Percentiles rank a stretch among this genome's conserved stretches.
Evolutionary conservation across 345 rosid species (phyloP).

Genomic region (Mangifera indica): DNA sequence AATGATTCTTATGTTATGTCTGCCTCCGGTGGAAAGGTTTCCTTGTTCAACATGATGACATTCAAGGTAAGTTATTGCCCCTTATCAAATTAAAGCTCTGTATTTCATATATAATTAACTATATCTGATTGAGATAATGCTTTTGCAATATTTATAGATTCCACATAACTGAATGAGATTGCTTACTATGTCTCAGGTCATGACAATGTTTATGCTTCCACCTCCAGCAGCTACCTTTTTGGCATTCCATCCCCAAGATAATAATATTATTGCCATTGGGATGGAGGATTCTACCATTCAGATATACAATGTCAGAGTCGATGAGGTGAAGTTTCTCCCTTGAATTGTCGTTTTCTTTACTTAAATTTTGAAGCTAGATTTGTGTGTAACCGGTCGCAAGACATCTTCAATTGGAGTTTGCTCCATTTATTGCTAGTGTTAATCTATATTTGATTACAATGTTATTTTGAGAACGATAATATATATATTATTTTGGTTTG

Average conservation of each 20-base stretch:
- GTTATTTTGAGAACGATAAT: background rate
- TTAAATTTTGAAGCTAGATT: background rate
- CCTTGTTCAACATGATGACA: slow-evolving; percentile 88
- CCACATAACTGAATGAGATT: slow-evolving; percentile 10
- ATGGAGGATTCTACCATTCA: slow-evolving; percentile 88
- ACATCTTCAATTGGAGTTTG: background rate
- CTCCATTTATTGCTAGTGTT: background rate
- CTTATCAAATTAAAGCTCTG: background rate
- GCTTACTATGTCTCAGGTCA: slow-evolving; percentile 25
- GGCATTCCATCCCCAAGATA: slow-evolving; percentile 88
- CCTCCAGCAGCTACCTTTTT: slow-evolving; percentile 83
- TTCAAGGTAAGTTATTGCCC: slow-evolving; percentile 53
- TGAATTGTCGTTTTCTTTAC: background rate
- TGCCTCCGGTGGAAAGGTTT: slow-evolving; percentile 83
- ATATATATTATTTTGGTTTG: background rate
- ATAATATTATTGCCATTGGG: slow-evolving; percentile 80
- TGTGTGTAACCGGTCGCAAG: background rate
- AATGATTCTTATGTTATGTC: slow-evolving; percentile 90
- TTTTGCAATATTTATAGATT: background rate
- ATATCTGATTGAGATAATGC: background rate
- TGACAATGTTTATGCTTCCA: slow-evolving; percentile 80
- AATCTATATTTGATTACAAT: background rate
- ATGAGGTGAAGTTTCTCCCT: slow-evolving; percentile 50
- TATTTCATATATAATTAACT: background rate
- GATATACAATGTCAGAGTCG: slow-evolving; percentile 80